These are phyloP conservation scores for Phytopythium oedochilum DNA, from an alignment of 352 stramenopile species.

Conservation along the genomic window DNA sequence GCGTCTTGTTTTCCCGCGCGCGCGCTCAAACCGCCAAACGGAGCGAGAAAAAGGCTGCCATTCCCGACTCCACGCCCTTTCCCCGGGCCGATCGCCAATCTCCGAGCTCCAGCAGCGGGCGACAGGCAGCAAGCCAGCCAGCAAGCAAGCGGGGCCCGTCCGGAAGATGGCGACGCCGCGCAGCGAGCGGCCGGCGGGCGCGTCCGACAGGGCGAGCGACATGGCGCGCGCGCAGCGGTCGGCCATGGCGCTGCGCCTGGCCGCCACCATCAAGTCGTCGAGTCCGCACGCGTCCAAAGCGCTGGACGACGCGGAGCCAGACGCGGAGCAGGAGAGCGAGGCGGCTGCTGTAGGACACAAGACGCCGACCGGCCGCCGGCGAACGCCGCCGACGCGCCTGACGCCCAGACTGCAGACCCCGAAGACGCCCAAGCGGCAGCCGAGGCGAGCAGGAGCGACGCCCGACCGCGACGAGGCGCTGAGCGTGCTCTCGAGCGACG, in stretches of 20 bases:
- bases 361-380: slow-evolving; percentile 9
- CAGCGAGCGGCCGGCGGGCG: background rate
- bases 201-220: background rate
- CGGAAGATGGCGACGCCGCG: background rate
- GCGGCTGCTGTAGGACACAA: background rate
- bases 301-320: background rate
- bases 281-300: background rate
- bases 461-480: slow-evolving; percentile 28
- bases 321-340: background rate
- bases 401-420: background rate
- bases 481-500: slow-evolving; percentile 50
- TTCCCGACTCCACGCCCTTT: background rate
- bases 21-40: background rate
- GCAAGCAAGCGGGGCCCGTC: background rate
- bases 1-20: background rate
- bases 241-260: slow-evolving; percentile 1
- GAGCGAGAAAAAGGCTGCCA: no score
- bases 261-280: background rate
- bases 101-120: background rate
- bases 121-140: no score
- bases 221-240: slow-evolving; percentile 1
- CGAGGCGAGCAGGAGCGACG: no score
- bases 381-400: slow-evolving; percentile 11
- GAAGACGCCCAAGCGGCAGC: background rate
- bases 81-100: background rate